These are phyloP conservation scores for Paralagenidium karlingii DNA, from an alignment of 352 stramenopile species.

Conservation along the genomic window DNA sequence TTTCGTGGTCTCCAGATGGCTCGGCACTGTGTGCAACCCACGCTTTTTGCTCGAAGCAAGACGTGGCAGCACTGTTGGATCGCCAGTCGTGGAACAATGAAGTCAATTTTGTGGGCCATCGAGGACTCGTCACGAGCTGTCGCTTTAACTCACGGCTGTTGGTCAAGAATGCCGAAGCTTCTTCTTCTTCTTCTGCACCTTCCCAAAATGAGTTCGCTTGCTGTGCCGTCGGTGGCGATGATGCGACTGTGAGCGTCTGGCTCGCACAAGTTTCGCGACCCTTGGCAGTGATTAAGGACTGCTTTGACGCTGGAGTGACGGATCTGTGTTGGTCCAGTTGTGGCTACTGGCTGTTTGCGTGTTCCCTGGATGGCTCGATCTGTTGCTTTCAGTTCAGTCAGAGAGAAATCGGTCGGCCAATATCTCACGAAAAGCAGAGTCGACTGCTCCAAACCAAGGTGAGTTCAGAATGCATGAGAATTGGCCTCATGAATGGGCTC, in stretches of 20 bases:
- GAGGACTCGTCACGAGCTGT: slow-evolving; percentile 62
- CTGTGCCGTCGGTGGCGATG: slow-evolving; percentile 68
- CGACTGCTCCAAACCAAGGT: slow-evolving; percentile 74
- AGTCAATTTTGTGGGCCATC: slow-evolving; percentile 77
- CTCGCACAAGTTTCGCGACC: slow-evolving; percentile 63
- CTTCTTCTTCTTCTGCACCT: slow-evolving; percentile 5
- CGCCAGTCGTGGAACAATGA: slow-evolving; percentile 70
- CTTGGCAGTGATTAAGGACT: slow-evolving; percentile 68
- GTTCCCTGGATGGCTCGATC: slow-evolving; percentile 68
- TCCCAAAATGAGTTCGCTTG: slow-evolving; percentile 77
- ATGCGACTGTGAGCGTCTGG: slow-evolving; percentile 80
- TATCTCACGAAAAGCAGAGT: slow-evolving; percentile 61
- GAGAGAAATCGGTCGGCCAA: slow-evolving; percentile 50
- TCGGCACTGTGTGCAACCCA: slow-evolving; percentile 71
- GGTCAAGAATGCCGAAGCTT: slow-evolving; percentile 9
- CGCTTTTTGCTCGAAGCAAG: slow-evolving; percentile 80
- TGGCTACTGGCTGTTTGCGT: slow-evolving; percentile 47
- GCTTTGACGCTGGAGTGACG: slow-evolving; percentile 74
- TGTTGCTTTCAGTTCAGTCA: slow-evolving; percentile 70
- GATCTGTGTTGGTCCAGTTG: slow-evolving; percentile 60
- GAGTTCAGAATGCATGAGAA: too few relatives aligned
- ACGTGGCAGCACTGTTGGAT: slow-evolving; percentile 68
- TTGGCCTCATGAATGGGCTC: not conserved
- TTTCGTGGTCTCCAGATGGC: slow-evolving; percentile 78
- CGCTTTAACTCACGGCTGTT: slow-evolving; percentile 77